Conservation (phyloP, 2,329 filamentous ascomycete genomes). For the Pseudogymnoascus sp. region DNA sequence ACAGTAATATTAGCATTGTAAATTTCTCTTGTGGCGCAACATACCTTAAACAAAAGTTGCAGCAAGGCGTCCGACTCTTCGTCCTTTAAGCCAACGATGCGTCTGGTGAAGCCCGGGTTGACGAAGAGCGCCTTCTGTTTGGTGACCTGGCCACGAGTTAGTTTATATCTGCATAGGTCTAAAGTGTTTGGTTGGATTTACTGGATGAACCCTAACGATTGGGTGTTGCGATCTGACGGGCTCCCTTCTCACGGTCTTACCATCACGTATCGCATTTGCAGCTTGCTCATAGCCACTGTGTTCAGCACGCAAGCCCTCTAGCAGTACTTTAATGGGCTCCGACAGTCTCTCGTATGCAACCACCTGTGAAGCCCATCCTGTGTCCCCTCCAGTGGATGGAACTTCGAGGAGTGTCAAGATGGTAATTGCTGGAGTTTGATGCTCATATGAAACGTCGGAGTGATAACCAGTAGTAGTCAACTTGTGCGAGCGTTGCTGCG, state of each 20-base stretch:
- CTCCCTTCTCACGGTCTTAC: conserved; percentile 64
- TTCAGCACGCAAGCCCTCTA: conserved; percentile 70
- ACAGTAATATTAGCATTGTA: conserved; percentile 49
- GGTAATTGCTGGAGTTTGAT: conserved; percentile 78
- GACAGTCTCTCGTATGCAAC: conserved; percentile 74
- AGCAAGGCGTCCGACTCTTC: conserved; percentile 72
- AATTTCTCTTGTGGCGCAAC: conserved; percentile 18
- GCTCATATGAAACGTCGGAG: conserved; percentile 77
- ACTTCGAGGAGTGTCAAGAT: conserved; percentile 78
- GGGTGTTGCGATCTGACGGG: conserved; percentile 68
- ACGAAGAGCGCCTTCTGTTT: conserved; percentile 75
- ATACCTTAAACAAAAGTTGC: conserved; percentile 58
- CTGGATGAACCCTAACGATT: conserved; percentile 68
- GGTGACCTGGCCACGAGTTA: conserved; percentile 39
- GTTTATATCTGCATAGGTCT: background rate
- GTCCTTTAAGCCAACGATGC: conserved; percentile 74
- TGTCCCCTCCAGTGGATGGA: conserved; percentile 72
- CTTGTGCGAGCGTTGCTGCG: conserved; percentile 29
- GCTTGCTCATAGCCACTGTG: conserved; percentile 77
- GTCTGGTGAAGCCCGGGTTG: conserved; percentile 70
- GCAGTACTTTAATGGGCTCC: conserved; percentile 65
- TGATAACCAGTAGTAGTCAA: conserved; percentile 76
- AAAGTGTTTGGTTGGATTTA: conserved; percentile 38
- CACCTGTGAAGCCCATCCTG: conserved; percentile 67
- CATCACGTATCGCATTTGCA: conserved; percentile 54